phyloP scores from a whole-genome alignment of 805 yeast genomes.

The Metschnikowia lunata region DNA sequence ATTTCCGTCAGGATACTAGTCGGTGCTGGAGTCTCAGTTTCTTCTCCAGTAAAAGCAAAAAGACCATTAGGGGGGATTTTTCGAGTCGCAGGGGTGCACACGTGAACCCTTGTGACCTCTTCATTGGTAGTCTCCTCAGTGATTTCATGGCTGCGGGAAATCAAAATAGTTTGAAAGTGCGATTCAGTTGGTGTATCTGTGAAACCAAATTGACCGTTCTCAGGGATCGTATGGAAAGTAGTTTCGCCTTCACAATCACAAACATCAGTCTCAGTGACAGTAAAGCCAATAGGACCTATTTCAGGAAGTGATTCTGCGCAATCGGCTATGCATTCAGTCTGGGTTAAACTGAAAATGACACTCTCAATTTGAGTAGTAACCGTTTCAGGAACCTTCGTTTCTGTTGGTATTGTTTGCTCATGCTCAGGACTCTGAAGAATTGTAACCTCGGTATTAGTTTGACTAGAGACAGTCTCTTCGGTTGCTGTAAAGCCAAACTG shows the following conservation, averaged over 20 bases:
- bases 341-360: too few relatives aligned
- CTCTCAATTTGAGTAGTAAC: too few relatives aligned
- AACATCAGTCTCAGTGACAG: not conserved
- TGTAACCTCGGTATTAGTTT: too few relatives aligned
- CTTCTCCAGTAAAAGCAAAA: not conserved
- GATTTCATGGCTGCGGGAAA: too few relatives aligned
- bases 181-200: not conserved
- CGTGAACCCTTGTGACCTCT: too few relatives aligned
- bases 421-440: too few relatives aligned
- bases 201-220: not conserved
- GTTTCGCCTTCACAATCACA: not conserved
- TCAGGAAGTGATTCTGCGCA: not conserved
- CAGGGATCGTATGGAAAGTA: not conserved
- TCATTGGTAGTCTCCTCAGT: too few relatives aligned
- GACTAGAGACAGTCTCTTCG: too few relatives aligned
- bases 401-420: too few relatives aligned
- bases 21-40: not conserved
- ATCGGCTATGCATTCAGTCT: too few relatives aligned
- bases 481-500: too few relatives aligned
- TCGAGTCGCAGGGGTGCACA: not conserved
- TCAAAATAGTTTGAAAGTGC: not conserved
- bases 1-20: not conserved
- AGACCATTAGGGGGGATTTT: not conserved
- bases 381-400: too few relatives aligned
- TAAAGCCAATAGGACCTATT: constrained; percentile 1